Percentiles rank a stretch among this genome's conserved stretches.
Evolutionary conservation across 345 rosid genomes (phyloP).

Genomic region (Mallotus nudiflorus): DNA sequence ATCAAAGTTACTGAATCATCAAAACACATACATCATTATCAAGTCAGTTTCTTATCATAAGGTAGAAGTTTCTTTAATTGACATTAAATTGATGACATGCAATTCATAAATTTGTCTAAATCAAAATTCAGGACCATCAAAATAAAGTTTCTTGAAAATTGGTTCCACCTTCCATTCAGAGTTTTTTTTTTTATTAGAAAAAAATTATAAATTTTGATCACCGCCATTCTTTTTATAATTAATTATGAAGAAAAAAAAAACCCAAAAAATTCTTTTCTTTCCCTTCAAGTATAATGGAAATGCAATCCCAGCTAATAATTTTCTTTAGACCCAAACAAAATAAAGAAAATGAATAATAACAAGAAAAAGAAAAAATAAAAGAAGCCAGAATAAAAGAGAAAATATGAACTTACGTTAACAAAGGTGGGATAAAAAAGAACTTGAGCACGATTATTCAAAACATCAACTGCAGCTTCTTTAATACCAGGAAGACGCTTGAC

Average conservation of each 20-base stretch:
- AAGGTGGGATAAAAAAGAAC: constrained; percentile 60
- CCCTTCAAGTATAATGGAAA: not conserved
- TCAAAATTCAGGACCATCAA: constrained; percentile 1
- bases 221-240: not conserved
- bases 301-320: not conserved
- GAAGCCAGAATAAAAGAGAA: not conserved
- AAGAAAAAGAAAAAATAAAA: not conserved
- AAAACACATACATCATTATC: no score
- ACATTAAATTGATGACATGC: not conserved
- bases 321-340: not conserved
- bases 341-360: not conserved
- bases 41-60: no score
- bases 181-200: not conserved
- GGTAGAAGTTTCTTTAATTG: not conserved
- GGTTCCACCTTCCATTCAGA: not conserved
- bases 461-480: constrained; percentile 71
- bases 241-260: not conserved
- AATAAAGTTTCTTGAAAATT: not conserved
- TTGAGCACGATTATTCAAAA: constrained; percentile 63
- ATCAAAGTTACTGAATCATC: no score
- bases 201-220: not conserved
- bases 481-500: constrained; percentile 86
- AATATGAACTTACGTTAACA: constrained; percentile 52
- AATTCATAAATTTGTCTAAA: not conserved
- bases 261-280: constrained; percentile 6